These are phyloP conservation scores for Aspergillus candidus DNA, from an alignment of 2,329 filamentous ascomycete species.

Conservation along the genomic window DNA sequence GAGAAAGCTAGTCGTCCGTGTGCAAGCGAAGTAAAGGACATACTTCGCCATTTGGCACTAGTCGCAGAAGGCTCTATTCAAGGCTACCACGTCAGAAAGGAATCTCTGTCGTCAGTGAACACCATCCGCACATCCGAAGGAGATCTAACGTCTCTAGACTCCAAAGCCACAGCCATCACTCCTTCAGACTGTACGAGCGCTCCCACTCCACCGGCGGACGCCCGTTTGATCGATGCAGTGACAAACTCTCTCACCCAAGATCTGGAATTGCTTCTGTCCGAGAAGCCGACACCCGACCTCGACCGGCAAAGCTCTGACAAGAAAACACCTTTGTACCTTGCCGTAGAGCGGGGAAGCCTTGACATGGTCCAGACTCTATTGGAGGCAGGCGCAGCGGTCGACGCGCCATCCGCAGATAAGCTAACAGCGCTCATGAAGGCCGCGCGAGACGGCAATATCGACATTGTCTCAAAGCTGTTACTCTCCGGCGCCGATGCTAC, in stretches of 20 bases:
- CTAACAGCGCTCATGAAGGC: constrained; percentile 8
- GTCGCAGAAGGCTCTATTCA: neutral
- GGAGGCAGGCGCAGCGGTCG: neutral
- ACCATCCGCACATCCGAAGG: no score
- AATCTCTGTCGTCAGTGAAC: no score
- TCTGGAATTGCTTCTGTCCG: neutral
- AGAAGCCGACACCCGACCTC: neutral
- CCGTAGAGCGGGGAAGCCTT: neutral
- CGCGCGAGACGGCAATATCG: constrained; percentile 1
- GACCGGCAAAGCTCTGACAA: constrained; percentile 1
- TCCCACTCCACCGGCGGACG: no score
- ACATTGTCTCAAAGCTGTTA: neutral
- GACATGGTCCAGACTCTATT: constrained; percentile 1
- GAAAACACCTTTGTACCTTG: constrained; percentile 5
- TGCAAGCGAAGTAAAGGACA: neutral
- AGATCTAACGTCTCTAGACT: no score
- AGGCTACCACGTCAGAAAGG: neutral
- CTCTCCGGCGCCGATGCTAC: neutral
- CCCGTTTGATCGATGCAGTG: constrained; percentile 4
- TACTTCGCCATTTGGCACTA: neutral
- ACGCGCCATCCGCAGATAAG: constrained; percentile 1
- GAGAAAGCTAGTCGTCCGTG: neutral
- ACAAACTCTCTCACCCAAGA: neutral
- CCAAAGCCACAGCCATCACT: no score
- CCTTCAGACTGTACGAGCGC: no score